Base-by-base conservation (phyloP, 371 early-diverging fungal genomes). In the Homolaphlyctis polyrhiza region DNA sequence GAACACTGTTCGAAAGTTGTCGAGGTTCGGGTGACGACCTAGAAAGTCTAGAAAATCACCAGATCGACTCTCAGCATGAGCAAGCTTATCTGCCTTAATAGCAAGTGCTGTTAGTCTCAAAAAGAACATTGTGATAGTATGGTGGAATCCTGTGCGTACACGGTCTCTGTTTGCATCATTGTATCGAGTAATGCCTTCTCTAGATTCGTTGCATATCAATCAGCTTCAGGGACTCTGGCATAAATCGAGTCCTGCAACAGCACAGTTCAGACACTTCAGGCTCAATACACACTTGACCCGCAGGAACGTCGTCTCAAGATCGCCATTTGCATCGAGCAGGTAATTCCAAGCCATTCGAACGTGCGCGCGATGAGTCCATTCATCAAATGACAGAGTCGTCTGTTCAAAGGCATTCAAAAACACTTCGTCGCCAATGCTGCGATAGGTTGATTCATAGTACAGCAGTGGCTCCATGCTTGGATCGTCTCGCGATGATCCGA, bases 291-390 rank as follows among this genome's bases (percentile, higher is more conserved):
- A 67, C 68, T 79, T 82, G 48, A 85, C 79, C 14, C 73, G 60
- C 13, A 77, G 78, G 39, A 66, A 67, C 13, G 78, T 80, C 29
- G 68, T 61, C 18, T 73, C 74, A 6, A 69, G 48, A 57, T 45
- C 21, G 54, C 57, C 67, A 11, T 73, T 78, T 35, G 71, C 60
- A 43, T 82, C 83, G 4, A 75, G 71, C 21, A 86, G 68, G 67
- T 83, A 80, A 39, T 78, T 83, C 86, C 86, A 86, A 3, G 86
- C 86, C 81, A 86, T 79, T 13, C 86, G 67, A 11, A 79, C 63
- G 69, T 86, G 86, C 13, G 85, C 82, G 21, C 86, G 66, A 64
- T 86, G 86, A 33, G 80, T 86, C 86, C 86, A 86, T 35, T 79
- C 73, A 1, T 51, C 45, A 6, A 79, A 72, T 52, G 76, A 71